Evolutionary conservation across 2,329 filamentous ascomycete genomes (phyloP), one percentile per base, ranked within the genome.

Genomic region (Phoma sp.): DNA sequence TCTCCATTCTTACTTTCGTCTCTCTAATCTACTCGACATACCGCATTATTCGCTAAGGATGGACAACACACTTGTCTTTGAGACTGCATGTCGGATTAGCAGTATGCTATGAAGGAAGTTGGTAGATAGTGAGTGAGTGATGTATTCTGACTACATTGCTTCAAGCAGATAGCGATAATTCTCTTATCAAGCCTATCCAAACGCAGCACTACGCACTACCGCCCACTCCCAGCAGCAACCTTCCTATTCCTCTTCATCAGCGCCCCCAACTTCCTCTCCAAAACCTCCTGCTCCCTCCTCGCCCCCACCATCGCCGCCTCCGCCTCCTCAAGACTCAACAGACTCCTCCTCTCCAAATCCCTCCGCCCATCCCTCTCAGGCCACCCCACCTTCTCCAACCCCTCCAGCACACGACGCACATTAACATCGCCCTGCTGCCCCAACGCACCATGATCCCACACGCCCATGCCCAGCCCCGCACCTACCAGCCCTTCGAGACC

Each of bases 191-290:
- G 17, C 32, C 14, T 33, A 5, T 7, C 1, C 7, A n/a, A n/a
- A n/a, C n/a, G n/a, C n/a, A n/a, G n/a, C n/a, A n/a, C n/a, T n/a
- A n/a, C 21, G 1, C 9, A 5, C 15, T 28, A 47, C 14, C 37
- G 14, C 11, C 9, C 51, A 18, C 15, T 29, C 33, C 39, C 53
- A 32, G 20, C 34, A 23, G 65, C 59, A 46, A 72, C n/a, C 59
- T 71, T 73, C 56, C 64, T 68, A 42, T 75, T 75, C 61, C 72
- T 67, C 63, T 74, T 76, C 55, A 74, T 68, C n/a, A 74, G 42
- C 12, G 52, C 65, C 3, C 62, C 64, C 21, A 76, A 43, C 53
- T 72, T 75, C 61, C 74, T 74, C 51, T 75, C 73, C 47, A 74
- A 38, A 18, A 66, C 66, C 53, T 75, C 73, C 25, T 73, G 65